Evolutionary conservation across 805 yeast species (phyloP).

Genomic region (Hemisphaericaspora nanyangensis): DNA sequence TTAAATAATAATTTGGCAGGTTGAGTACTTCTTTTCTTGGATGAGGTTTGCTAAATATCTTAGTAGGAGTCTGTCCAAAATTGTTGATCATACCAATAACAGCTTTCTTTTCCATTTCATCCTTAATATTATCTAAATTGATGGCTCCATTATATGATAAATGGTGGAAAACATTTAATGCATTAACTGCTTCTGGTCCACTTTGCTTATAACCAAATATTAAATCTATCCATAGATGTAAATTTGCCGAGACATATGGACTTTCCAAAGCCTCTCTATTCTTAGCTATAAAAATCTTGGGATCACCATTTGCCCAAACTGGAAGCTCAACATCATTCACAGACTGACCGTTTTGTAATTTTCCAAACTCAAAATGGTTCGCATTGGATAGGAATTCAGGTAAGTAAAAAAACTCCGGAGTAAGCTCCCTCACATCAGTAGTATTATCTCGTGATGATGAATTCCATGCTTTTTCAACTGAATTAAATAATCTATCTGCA

Average conservation of each 20-base stretch:
- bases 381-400: conserved; percentile 73
- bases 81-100: conserved; percentile 83
- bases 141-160: conserved; percentile 83
- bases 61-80: conserved; percentile 87
- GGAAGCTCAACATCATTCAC: conserved; percentile 69
- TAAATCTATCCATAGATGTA: conserved; percentile 83
- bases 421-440: conserved; percentile 83
- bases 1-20: conserved; percentile 33
- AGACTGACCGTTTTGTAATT: conserved; percentile 56
- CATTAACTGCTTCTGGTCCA: conserved; percentile 62
- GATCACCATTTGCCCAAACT: conserved; percentile 80
- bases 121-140: conserved; percentile 67
- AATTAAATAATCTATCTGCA: conserved; percentile 76
- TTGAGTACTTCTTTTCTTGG: conserved; percentile 43
- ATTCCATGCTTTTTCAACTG: conserved; percentile 73
- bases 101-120: conserved; percentile 70
- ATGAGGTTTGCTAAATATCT: conserved; percentile 68
- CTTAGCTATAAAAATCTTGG: conserved; percentile 65
- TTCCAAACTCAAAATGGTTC: conserved; percentile 68
- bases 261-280: conserved; percentile 84
- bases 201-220: conserved; percentile 78
- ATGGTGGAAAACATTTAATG: conserved; percentile 78
- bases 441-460: conserved; percentile 78
- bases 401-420: conserved; percentile 79
- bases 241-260: conserved; percentile 68